phyloP scores from a whole-genome alignment of 108 stramenopile genomes.

The Discostella stelligeroides region DNA sequence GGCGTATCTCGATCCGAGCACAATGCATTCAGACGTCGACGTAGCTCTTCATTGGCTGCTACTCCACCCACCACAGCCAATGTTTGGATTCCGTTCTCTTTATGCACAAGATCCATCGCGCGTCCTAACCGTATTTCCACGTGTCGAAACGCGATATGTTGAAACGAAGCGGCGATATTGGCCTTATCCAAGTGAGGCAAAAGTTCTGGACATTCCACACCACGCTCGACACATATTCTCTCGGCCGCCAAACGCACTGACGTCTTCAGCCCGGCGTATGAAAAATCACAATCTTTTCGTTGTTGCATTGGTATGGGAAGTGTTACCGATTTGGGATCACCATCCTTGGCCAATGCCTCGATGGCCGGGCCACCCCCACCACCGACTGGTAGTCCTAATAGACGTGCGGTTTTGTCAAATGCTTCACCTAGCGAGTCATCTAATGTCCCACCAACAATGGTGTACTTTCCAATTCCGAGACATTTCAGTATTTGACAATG shows the following conservation, averaged over 20 bases:
- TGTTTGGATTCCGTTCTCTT: slow-evolving; percentile 59
- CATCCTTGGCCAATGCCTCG: slow-evolving; percentile 82
- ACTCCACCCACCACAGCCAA: slow-evolving; percentile 98
- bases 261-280: slow-evolving; percentile 95
- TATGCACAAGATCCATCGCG: slow-evolving; percentile 73
- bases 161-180: slow-evolving; percentile 92
- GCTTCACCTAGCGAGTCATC: slow-evolving; percentile 96
- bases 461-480: slow-evolving; percentile 80
- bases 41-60: slow-evolving; percentile 92
- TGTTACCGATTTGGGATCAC: slow-evolving; percentile 73
- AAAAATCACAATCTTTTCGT: slow-evolving; percentile 94
- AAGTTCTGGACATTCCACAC: slow-evolving; percentile 50
- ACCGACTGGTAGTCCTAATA: slow-evolving; percentile 86
- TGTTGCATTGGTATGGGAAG: slow-evolving; percentile 88
- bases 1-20: slow-evolving; percentile 52
- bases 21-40: slow-evolving; percentile 67
- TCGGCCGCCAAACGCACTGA: slow-evolving; percentile 77
- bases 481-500: slow-evolving; percentile 94
- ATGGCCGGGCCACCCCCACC: slow-evolving; percentile 96
- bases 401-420: slow-evolving; percentile 93
- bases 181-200: slow-evolving; percentile 71
- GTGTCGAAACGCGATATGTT: slow-evolving; percentile 91
- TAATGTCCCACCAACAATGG: slow-evolving; percentile 90
- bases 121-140: slow-evolving; percentile 85
- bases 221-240: slow-evolving; percentile 59